Percentiles rank a stretch among this genome's conserved stretches.
phyloP scores from a whole-genome alignment of 1,284 basidiomycete genomes.

The Ganoderma leucocontextum region DNA sequence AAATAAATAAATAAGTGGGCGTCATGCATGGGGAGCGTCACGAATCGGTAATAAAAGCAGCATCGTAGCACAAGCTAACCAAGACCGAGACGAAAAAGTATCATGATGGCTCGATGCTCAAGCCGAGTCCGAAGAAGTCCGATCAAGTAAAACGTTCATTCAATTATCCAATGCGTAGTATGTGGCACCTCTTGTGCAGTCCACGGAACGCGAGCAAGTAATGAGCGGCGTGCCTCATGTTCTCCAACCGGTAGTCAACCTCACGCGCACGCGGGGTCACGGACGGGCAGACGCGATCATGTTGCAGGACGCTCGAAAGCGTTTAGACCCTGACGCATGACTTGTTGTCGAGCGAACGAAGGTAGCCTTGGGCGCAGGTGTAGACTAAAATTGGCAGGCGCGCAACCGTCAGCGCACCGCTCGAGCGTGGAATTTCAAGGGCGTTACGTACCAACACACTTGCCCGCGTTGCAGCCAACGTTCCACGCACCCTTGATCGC shows the following conservation, averaged over 20 bases:
- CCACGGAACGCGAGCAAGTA: conserved; percentile 25
- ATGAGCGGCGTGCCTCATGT: conserved; percentile 29
- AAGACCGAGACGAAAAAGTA: conserved; percentile 17
- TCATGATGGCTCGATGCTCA: conserved; percentile 20
- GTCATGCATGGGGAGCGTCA: conserved; percentile 16
- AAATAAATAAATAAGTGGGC: conserved; percentile 26
- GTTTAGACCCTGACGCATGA: conserved; percentile 59
- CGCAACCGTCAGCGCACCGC: conserved; percentile 10
- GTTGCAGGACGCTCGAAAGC: conserved; percentile 17
- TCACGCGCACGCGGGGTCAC: conserved; percentile 5
- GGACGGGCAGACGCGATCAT: not conserved
- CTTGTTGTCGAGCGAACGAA: conserved; percentile 54
- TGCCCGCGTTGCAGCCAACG: conserved; percentile 70
- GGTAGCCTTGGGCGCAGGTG: conserved; percentile 66
- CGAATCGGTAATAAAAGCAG: conserved; percentile 25
- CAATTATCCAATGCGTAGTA: conserved; percentile 16
- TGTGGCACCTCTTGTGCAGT: conserved; percentile 14
- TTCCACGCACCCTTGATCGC: conserved; percentile 69
- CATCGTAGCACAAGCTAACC: conserved; percentile 19
- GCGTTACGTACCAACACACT: conserved; percentile 60
- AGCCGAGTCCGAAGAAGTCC: conserved; percentile 22
- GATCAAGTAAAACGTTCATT: conserved; percentile 16
- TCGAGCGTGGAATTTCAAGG: conserved; percentile 14
- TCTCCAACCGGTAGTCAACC: conserved; percentile 16
- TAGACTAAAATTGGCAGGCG: conserved; percentile 52